A percentile compares a stretch with the other conserved stretches of the same genome.
These are phyloP conservation scores for Cadophora luteo-olivacea DNA, from an alignment of 2,329 filamentous ascomycete species.

Conservation along the genomic window DNA sequence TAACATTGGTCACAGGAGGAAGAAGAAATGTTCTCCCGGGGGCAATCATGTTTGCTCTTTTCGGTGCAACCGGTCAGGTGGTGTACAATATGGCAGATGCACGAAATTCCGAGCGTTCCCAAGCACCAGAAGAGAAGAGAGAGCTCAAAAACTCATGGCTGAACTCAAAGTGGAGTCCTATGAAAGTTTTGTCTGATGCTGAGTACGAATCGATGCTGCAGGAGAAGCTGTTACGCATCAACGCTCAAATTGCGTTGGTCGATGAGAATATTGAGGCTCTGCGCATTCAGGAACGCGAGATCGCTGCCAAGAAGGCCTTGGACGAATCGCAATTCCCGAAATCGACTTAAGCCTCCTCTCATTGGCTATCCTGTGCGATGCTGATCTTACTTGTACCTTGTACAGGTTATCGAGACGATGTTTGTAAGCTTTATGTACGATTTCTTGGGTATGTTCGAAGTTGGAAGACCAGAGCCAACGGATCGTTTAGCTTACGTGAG, in stretches of 20 bases:
- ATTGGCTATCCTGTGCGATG: slow-evolving; percentile 12
- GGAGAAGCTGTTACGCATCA: slow-evolving; percentile 73
- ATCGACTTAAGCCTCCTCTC: background rate
- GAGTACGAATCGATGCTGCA: slow-evolving; percentile 75
- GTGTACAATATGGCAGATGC: slow-evolving; percentile 59
- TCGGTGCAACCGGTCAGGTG: slow-evolving; percentile 63
- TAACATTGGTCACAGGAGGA: slow-evolving; percentile 54
- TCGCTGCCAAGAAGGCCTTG: slow-evolving; percentile 15
- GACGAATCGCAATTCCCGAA: slow-evolving; percentile 18
- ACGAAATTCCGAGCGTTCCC: slow-evolving; percentile 34
- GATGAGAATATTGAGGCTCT: slow-evolving; percentile 74
- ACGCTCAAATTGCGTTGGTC: slow-evolving; percentile 79
- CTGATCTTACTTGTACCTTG: slow-evolving; percentile 1
- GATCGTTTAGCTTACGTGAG: slow-evolving; percentile 14
- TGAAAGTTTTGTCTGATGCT: slow-evolving; percentile 72
- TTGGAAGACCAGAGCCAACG: background rate
- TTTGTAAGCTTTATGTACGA: slow-evolving; percentile 1
- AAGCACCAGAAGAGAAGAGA: slow-evolving; percentile 39
- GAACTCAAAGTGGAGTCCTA: slow-evolving; percentile 73
- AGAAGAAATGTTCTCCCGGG: slow-evolving; percentile 61
- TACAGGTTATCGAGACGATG: background rate
- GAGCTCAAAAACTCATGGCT: slow-evolving; percentile 48
- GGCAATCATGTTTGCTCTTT: slow-evolving; percentile 62
- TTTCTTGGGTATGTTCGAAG: background rate
- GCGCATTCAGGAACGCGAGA: slow-evolving; percentile 30